A percentile compares a stretch with the other conserved stretches of the same genome.
Conservation (phyloP, 73 alveolate genomes). For the Blepharisma stoltei region DNA sequence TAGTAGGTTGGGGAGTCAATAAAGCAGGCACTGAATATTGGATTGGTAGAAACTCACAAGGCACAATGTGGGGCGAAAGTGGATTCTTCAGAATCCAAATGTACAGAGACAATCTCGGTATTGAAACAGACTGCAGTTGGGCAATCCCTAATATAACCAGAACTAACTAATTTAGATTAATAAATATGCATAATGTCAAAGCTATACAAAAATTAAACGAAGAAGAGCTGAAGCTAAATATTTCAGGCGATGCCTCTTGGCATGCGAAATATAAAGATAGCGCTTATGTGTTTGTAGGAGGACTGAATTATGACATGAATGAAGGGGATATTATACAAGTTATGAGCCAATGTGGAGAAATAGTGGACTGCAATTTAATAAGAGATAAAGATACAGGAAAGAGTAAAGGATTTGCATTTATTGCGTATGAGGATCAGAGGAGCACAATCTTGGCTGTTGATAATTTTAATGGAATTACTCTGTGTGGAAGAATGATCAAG, state of each 20-base stretch:
- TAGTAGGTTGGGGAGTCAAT: slow-evolving; percentile 87
- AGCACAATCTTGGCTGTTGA: slow-evolving; percentile 96
- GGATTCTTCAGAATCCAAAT: slow-evolving; percentile 85
- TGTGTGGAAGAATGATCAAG: slow-evolving; percentile 81
- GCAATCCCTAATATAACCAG: slow-evolving; percentile 64
- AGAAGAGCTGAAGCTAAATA: slow-evolving; percentile 57
- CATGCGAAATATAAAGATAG: slow-evolving; percentile 66
- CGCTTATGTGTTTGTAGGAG: slow-evolving; percentile 78
- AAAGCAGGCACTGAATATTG: slow-evolving; percentile 67
- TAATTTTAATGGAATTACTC: slow-evolving; percentile 86
- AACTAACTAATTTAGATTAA: not conserved
- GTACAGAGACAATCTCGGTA: slow-evolving; percentile 61
- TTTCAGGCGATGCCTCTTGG: slow-evolving; percentile 72
- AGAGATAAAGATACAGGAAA: slow-evolving; percentile 94
- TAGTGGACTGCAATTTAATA: slow-evolving; percentile 86
- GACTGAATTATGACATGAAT: slow-evolving; percentile 81
- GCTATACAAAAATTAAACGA: slow-evolving; percentile 59
- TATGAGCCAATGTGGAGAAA: slow-evolving; percentile 79
- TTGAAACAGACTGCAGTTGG: slow-evolving; percentile 63
- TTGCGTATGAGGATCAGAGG: slow-evolving; percentile 94
- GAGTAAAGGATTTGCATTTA: slow-evolving; percentile 88
- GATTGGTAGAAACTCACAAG: slow-evolving; percentile 90
- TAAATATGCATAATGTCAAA: slow-evolving; percentile 47
- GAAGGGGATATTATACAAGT: slow-evolving; percentile 98
- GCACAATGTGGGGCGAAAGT: slow-evolving; percentile 89